phyloP scores from a whole-genome alignment of 2,329 filamentous ascomycete species.

The Aureobasidium musti region DNA sequence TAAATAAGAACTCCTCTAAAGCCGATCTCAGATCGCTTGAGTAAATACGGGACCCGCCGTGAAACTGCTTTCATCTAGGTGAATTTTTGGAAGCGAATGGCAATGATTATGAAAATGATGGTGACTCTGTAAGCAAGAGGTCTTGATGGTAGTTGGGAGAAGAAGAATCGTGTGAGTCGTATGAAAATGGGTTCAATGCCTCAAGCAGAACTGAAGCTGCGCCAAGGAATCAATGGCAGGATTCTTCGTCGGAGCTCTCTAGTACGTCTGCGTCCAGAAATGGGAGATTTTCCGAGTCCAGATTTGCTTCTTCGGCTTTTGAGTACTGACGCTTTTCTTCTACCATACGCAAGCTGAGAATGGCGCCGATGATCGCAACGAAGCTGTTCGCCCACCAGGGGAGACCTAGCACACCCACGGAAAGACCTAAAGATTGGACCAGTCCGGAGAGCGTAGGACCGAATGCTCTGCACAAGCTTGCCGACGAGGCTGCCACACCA shows the following conservation, averaged over 20 bases:
- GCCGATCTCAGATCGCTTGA: background rate
- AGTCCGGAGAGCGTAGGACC: slow-evolving; percentile 86
- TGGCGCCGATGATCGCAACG: slow-evolving; percentile 72
- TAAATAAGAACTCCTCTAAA: background rate
- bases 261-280: slow-evolving; percentile 21
- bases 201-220: background rate
- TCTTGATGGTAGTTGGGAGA: background rate
- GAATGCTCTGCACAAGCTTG: slow-evolving; percentile 83
- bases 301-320: slow-evolving; percentile 22
- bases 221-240: background rate
- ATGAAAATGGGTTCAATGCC: background rate
- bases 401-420: slow-evolving; percentile 79
- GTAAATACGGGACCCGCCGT: slow-evolving; percentile 11
- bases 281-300: slow-evolving; percentile 14
- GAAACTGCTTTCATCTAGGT: slow-evolving; percentile 1
- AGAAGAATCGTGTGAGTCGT: background rate
- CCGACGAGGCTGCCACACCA: slow-evolving; percentile 85
- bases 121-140: background rate
- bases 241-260: background rate
- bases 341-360: slow-evolving; percentile 71
- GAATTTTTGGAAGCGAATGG: slow-evolving; percentile 15
- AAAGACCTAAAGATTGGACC: slow-evolving; percentile 77
- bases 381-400: slow-evolving; percentile 90
- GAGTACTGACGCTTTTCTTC: slow-evolving; percentile 38
- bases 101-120: background rate